Evolutionary conservation across 2,329 filamentous ascomycete genomes (phyloP).

Genomic region (Microcyclospora tardicrescens): DNA sequence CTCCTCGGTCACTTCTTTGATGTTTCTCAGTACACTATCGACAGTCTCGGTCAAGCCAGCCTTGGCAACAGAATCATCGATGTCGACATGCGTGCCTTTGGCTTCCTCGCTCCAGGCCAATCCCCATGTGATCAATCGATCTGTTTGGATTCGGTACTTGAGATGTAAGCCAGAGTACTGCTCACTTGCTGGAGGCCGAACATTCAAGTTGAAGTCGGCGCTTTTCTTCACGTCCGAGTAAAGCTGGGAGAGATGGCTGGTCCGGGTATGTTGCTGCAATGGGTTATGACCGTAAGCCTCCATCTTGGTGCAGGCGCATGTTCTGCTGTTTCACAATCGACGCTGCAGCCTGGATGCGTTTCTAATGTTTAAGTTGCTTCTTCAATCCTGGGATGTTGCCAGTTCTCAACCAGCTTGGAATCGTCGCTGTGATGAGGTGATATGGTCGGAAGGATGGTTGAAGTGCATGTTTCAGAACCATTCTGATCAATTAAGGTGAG

Average conservation of each 20-base stretch:
- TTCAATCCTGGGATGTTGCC: too few species aligned
- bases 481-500: neutral
- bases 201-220: slow-evolving; percentile 44
- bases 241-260: slow-evolving; percentile 46
- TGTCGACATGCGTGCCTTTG: slow-evolving; percentile 51
- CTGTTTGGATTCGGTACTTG: slow-evolving; percentile 68
- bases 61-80: slow-evolving; percentile 55
- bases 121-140: slow-evolving; percentile 66
- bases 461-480: slow-evolving; percentile 3
- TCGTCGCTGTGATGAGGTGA: too few species aligned
- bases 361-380: too few species aligned
- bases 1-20: slow-evolving; percentile 67
- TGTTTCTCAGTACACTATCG: slow-evolving; percentile 64
- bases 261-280: slow-evolving; percentile 10
- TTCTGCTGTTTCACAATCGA: neutral
- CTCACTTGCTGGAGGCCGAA: slow-evolving; percentile 45
- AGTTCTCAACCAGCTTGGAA: too few species aligned
- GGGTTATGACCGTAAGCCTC: slow-evolving; percentile 9
- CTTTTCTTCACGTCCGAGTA: slow-evolving; percentile 74
- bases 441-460: slow-evolving; percentile 3
- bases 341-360: too few species aligned
- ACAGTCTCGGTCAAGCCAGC: slow-evolving; percentile 64
- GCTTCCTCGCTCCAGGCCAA: slow-evolving; percentile 66
- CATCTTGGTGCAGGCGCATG: slow-evolving; percentile 7
- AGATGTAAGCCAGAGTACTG: slow-evolving; percentile 60